Conservation (phyloP, 306 rosid genomes). For the Hippophae rhamnoides region DNA sequence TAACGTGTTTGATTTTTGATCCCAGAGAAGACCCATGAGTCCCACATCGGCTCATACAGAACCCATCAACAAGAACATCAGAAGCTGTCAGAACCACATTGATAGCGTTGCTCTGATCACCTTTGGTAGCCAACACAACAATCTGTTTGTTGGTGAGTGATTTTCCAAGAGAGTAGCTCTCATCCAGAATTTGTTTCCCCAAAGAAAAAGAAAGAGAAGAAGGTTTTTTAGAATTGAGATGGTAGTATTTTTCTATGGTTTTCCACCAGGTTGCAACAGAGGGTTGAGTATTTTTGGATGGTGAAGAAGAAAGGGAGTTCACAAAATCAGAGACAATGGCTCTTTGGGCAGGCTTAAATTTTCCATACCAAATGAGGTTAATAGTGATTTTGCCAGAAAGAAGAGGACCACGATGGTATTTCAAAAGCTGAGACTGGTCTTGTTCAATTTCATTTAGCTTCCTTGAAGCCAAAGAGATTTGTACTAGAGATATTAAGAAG, state of each 20-base stretch:
- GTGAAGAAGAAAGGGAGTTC: conserved; percentile 32
- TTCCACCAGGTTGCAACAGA: conserved; percentile 83
- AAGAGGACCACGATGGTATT: conserved; percentile 78
- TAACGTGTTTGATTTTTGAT: conserved; percentile 6
- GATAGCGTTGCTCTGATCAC: conserved; percentile 44
- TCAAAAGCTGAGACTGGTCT: conserved; percentile 48
- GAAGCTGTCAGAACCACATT: conserved; percentile 66
- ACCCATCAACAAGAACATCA: conserved; percentile 60
- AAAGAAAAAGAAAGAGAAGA: conserved; percentile 29
- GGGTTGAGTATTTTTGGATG: conserved; percentile 23
- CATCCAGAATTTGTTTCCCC: conserved; percentile 45
- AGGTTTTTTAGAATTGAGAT: conserved; percentile 23
- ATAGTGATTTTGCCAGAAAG: conserved; percentile 68
- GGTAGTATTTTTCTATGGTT: conserved; percentile 67
- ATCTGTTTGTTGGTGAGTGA: conserved; percentile 46
- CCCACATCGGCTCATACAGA: conserved; percentile 66
- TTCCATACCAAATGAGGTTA: conserved; percentile 76
- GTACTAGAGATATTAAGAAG: conserved; percentile 20
- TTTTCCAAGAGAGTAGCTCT: conserved; percentile 51
- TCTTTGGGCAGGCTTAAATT: conserved; percentile 62
- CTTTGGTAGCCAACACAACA: conserved; percentile 44
- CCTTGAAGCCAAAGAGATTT: conserved; percentile 41
- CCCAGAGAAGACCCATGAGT: conserved; percentile 43
- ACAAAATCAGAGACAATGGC: conserved; percentile 66
- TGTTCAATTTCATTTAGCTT: conserved; percentile 36